Evolutionary conservation across 768 basidiomycete genomes (phyloP).

Genomic region (Phylloporus scabripes): DNA sequence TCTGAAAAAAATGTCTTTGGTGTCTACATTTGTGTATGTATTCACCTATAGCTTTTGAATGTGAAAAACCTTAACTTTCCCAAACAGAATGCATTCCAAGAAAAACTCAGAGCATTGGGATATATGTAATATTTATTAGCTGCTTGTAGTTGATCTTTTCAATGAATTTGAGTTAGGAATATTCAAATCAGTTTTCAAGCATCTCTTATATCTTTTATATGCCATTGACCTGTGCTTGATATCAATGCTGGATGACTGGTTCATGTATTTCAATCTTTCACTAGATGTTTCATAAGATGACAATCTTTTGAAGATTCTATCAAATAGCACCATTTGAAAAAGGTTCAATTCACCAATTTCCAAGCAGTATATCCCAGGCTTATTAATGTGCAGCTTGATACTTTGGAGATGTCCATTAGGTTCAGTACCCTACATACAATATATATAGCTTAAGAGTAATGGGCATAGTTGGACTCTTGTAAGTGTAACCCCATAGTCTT

Average conservation of each 20-base stretch:
- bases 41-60: background rate
- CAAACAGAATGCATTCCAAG: conserved; percentile 33
- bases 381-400: conserved; percentile 34
- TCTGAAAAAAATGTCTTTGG: conserved; percentile 8
- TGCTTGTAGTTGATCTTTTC: conserved; percentile 34
- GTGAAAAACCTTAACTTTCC: background rate
- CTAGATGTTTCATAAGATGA: background rate
- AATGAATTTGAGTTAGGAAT: conserved; percentile 40
- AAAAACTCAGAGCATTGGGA: conserved; percentile 10
- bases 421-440: background rate
- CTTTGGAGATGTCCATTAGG: conserved; percentile 43
- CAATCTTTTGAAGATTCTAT: conserved; percentile 7
- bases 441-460: too few species aligned
- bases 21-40: conserved; percentile 15
- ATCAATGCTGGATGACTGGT: conserved; percentile 25
- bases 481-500: too few species aligned
- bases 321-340: conserved; percentile 20
- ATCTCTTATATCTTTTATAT: conserved; percentile 32
- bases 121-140: conserved; percentile 22
- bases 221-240: conserved; percentile 8
- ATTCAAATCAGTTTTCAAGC: conserved; percentile 34
- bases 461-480: too few species aligned
- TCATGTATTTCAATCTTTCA: background rate
- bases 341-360: conserved; percentile 33
- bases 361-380: conserved; percentile 31